Conservation (phyloP, 2,329 filamentous ascomycete species). For the Blastomyces emzantsi region DNA sequence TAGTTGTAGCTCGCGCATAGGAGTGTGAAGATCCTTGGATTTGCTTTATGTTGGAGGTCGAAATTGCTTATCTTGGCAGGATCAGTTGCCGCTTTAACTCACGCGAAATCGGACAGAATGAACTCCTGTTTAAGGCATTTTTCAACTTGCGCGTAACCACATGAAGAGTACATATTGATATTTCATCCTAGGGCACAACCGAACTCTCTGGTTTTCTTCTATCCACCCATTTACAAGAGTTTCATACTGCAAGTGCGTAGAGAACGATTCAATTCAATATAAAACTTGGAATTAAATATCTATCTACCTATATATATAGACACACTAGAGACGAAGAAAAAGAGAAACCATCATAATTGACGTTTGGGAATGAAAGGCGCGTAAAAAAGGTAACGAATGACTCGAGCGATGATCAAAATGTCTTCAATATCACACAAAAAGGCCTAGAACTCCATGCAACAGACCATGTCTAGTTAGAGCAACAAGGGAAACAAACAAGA, state of each 20-base stretch:
- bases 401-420: background rate
- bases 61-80: background rate
- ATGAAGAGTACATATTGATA: background rate
- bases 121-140: too few species aligned
- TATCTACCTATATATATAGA: background rate
- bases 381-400: slow-evolving; percentile 12
- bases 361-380: background rate
- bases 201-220: background rate
- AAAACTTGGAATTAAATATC: slow-evolving; percentile 1
- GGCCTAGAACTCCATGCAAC: background rate
- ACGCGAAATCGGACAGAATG: too few species aligned
- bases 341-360: background rate
- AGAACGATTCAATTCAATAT: background rate
- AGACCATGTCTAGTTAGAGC: background rate
- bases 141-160: too few species aligned
- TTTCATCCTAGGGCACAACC: background rate
- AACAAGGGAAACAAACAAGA: background rate
- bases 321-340: background rate
- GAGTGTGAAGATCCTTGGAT: background rate
- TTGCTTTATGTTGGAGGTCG: background rate
- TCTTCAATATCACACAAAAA: background rate
- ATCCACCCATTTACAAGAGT: background rate
- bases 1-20: background rate
- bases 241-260: background rate
- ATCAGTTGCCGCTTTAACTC: background rate